Evolutionary conservation across 345 rosid genomes (phyloP).

Genomic region (Raphanus raphanistrum): DNA sequence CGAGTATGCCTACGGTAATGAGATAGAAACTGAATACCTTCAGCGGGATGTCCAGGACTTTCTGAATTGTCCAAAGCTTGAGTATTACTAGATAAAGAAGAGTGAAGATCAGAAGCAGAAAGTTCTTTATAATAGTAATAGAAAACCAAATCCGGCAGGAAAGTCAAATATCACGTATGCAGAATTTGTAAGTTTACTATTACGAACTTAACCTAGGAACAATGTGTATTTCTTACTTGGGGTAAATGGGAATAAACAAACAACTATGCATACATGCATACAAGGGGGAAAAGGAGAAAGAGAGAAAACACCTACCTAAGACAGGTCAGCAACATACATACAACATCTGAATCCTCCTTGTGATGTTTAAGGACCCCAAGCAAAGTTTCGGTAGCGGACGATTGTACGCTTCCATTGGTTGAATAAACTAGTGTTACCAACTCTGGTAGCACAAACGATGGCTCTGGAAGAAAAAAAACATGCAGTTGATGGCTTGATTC

Average conservation of each 20-base stretch:
- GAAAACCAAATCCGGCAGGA: neutral
- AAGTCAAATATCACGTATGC: constrained; percentile 8
- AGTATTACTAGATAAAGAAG: constrained; percentile 48
- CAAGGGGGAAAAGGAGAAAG: neutral
- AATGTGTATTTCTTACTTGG: neutral
- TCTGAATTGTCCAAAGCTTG: constrained; percentile 47
- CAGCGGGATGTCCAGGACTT: constrained; percentile 26
- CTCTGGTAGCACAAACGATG: constrained; percentile 62
- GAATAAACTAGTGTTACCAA: constrained; percentile 57
- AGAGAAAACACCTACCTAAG: constrained; percentile 56
- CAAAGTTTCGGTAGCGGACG: constrained; percentile 55
- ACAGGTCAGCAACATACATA: constrained; percentile 71
- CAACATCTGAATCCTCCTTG: constrained; percentile 59
- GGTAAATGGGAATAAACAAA: constrained; percentile 17
- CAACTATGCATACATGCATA: constrained; percentile 14
- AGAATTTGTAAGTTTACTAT: neutral
- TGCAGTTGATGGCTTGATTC: neutral
- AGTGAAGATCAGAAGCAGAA: constrained; percentile 24
- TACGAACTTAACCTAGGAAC: neutral
- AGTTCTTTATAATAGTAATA: neutral
- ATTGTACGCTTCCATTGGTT: constrained; percentile 46
- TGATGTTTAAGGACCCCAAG: constrained; percentile 61
- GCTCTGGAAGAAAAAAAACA: constrained; percentile 52
- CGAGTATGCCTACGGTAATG: constrained; percentile 11
- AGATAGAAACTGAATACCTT: constrained; percentile 46